These are phyloP conservation scores for Laguncularia racemosa DNA, from an alignment of 345 rosid genomes.

Conservation along the genomic window DNA sequence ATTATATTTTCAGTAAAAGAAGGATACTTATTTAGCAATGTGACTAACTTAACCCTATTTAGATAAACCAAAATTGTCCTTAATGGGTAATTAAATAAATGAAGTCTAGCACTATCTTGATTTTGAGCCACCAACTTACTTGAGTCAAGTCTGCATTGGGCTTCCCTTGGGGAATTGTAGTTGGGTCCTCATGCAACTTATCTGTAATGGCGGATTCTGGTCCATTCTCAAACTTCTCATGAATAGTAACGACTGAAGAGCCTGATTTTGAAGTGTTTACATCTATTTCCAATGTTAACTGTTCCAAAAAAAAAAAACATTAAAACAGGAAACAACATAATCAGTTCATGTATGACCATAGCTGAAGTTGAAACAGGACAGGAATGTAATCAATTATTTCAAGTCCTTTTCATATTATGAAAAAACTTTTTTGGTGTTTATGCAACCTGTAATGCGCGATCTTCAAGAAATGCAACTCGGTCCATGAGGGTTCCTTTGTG, in stretches of 20 bases:
- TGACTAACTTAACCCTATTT: too few relatives aligned
- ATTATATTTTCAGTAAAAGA: too few relatives aligned
- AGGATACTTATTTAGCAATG: too few relatives aligned
- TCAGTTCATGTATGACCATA: not conserved
- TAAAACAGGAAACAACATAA: not conserved
- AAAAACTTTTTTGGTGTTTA: not conserved
- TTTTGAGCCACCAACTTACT: slow-evolving; percentile 4
- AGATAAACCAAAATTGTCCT: too few relatives aligned
- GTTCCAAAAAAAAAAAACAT: not conserved
- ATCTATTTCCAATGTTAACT: slow-evolving; percentile 18
- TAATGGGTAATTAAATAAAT: not conserved
- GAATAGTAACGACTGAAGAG: slow-evolving; percentile 3
- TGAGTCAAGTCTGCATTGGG: slow-evolving; percentile 3
- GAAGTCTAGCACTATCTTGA: not conserved
- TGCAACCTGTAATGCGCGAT: slow-evolving; percentile 24
- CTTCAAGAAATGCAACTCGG: slow-evolving; percentile 25
- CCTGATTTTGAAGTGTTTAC: slow-evolving; percentile 16
- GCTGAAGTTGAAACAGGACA: not conserved
- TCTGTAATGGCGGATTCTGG: not conserved
- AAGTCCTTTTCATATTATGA: not conserved
- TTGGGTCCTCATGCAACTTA: not conserved
- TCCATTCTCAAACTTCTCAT: not conserved
- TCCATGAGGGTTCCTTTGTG: slow-evolving; percentile 27
- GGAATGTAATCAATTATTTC: not conserved
- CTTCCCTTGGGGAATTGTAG: not conserved